Evolutionary conservation across 495 filamentous ascomycete species (phyloP), one percentile per base, ranked within the genome.

Genomic region (Recurvomyces mirabilis): DNA sequence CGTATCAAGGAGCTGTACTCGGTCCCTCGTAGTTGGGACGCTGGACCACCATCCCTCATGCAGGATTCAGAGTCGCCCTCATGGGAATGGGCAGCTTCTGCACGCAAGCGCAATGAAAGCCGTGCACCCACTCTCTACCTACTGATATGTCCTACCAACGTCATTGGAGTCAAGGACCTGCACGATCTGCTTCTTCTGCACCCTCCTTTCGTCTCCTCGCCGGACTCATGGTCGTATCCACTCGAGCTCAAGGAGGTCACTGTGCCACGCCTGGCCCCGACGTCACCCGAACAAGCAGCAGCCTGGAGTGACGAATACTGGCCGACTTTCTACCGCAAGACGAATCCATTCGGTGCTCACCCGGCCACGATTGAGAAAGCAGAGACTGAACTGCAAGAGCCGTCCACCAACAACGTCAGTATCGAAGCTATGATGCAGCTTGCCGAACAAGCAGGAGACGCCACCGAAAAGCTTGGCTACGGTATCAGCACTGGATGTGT

Each of bases 281-380:
- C 81, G 18, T 88, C 80, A 15, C 60, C 71, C 17, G 60, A 75
- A 10, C 84, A 94, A 65, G 87, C 91, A 4, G 70, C 76, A 7
- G 60, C 69, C 60, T 94, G 85, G 86, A 78, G 75, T 23, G 65
- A 73, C 20, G 69, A 73, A 21, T 81, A 86, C 58, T 98, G 91
- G 91, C 93, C 91, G 0, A 78, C 82, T 4, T 69, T 85, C 6
- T 96, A 93, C 67, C 87, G 87, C 44, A 79, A 79, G 55, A 80
- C 73, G 47, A 87, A 87, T 56, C 76, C 87, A 24, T 72, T 86
- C 57, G 75, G 85, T 37, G 70, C 86, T 50, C 77, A 87, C 61
- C 74, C 80, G 42, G 67, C 71, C 30, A 73, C 73, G 46, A 71
- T 73, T 10, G 55, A 55, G 0, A 67, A 61, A 60, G 72, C 51